Evolutionary conservation across 1,139 yeast species (phyloP).

Genomic region (Entelexis paramagnoliae): DNA sequence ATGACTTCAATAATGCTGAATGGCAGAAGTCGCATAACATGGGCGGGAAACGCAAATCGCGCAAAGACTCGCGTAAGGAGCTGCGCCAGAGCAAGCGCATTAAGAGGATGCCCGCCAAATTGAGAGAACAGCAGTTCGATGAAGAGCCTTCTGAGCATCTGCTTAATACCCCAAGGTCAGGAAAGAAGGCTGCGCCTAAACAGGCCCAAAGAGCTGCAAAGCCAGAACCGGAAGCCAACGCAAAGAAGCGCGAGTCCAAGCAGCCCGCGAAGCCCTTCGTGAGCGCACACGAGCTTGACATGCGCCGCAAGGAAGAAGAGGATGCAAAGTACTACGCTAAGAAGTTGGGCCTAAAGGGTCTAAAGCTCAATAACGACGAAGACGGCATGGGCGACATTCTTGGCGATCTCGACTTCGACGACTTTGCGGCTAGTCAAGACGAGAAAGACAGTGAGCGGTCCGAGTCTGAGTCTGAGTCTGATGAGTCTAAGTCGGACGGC

Average conservation of each 20-base stretch:
- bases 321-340: constrained; percentile 79
- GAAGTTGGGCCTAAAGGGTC: constrained; percentile 54
- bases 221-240: constrained; percentile 2
- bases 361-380: constrained; percentile 44
- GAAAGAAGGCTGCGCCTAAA: background rate
- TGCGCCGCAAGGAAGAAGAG: constrained; percentile 52
- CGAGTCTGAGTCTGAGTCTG: background rate
- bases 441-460: background rate
- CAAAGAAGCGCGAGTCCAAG: constrained; percentile 3
- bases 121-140: background rate
- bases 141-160: background rate
- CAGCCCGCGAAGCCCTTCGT: constrained; percentile 14
- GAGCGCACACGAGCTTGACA: constrained; percentile 22
- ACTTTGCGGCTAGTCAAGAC: constrained; percentile 6
- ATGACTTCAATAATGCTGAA: constrained; percentile 12
- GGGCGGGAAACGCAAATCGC: constrained; percentile 13
- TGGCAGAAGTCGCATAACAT: constrained; percentile 22
- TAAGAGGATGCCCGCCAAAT: constrained; percentile 11
- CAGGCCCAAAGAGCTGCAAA: background rate
- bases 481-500: background rate
- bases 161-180: background rate
- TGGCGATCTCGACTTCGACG: constrained; percentile 17
- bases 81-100: constrained; percentile 22
- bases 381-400: constrained; percentile 42
- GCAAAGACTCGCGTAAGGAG: constrained; percentile 25